Conservation (phyloP, 257 asterid genomes). For the Schizonepeta tenuifolia region DNA sequence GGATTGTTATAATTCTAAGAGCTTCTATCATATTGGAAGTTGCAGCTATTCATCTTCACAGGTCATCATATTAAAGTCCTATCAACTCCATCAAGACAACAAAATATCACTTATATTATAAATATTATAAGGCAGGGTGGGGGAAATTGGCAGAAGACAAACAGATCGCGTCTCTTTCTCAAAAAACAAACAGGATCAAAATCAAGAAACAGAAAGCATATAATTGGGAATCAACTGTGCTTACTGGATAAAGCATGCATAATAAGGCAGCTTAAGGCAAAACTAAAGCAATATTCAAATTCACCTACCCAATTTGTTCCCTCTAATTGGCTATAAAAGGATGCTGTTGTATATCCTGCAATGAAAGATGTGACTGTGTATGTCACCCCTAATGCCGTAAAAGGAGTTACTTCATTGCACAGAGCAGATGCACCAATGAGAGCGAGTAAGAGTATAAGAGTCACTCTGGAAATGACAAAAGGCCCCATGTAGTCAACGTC, state of each 20-base stretch:
- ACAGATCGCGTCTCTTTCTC: background rate
- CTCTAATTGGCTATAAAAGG: conserved; percentile 71
- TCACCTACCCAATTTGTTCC: conserved; percentile 69
- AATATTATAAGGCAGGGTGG: too few species aligned
- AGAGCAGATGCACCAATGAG: conserved; percentile 65
- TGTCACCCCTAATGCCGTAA: conserved; percentile 50
- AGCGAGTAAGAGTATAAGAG: conserved; percentile 57
- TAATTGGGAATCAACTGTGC: background rate
- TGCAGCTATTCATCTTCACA: background rate
- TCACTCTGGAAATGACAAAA: conserved; percentile 43
- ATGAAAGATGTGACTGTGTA: conserved; percentile 63
- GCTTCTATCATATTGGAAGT: background rate
- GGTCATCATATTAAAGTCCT: background rate
- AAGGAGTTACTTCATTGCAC: conserved; percentile 54
- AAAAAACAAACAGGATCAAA: background rate
- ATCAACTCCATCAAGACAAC: background rate
- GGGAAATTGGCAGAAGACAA: background rate
- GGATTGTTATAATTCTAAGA: background rate
- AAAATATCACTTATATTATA: background rate
- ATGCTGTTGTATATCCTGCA: conserved; percentile 58
- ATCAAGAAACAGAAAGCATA: background rate
- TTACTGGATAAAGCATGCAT: background rate
- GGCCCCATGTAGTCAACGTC: background rate
- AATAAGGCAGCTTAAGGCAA: conserved; percentile 5
- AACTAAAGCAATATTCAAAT: conserved; percentile 3